Base-by-base conservation (phyloP, 176 grass and related monocot genomes). In the Lolium multiflorum region DNA sequence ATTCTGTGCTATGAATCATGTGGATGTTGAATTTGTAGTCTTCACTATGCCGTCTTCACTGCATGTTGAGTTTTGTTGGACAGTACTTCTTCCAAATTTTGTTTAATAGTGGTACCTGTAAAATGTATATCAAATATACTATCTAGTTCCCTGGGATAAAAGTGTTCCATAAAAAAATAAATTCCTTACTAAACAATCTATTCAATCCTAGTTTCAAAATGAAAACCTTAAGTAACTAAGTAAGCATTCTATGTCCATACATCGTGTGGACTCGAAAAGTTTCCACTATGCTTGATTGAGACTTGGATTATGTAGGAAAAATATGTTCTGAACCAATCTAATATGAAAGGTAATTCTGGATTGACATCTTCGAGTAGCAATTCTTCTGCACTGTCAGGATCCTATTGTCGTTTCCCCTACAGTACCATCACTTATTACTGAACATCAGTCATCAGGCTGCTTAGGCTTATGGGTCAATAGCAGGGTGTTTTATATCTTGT, bases 401-500 rank as follows among this genome's bases (percentile, higher is more conserved):
- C 15, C 2, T 47, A 38, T 68, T 68, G 65, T 18, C 65, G 65
- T 17, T 68, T 39, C 13, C 15, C 63, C 31, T 67, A 67, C 28
- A 67, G 64, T 67, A 17, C 63, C 6, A 67, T 17, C 15, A 9
- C 15, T 67, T 28, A 67, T 64, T 64, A 67, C 64, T 37, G 28
- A 64, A 64, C 58, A 24, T 35, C 31, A 35, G 31, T 35, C 31
- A 24, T 12, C 11, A 62, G 21, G 62, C 62, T 37, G 26, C 15
- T 12, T 37, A 67, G 63, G 63, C 14, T 12, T 18, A 56, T 50
- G 48, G 48, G 48, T 50, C 48, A 13, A 10, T 31, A 65, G 25
- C 14, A 67, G 64, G 64, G 26, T 67, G 64, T 67, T 66, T 68
- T 68, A 68, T 9, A 68, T 68, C 31, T 68, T 68, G 65, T 68